These are phyloP conservation scores for Megacollybia marginata DNA, from an alignment of 768 basidiomycete genomes.

Conservation along the genomic window DNA sequence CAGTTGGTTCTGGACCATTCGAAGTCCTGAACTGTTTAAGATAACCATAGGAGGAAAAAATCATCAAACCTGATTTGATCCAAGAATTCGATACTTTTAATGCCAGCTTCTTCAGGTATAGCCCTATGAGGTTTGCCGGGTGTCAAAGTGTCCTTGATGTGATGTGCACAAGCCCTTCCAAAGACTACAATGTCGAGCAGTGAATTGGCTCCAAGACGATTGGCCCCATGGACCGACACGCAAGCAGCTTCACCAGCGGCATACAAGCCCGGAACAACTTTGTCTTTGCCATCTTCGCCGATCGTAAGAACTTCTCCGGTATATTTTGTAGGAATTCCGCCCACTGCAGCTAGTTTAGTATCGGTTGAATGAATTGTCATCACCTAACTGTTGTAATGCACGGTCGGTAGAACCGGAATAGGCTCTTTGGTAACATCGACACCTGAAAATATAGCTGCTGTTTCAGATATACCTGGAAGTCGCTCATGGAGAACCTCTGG, in stretches of 20 bases:
- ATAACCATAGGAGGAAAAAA: neutral
- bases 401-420: conserved; percentile 96
- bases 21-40: conserved; percentile 43
- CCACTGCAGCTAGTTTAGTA: conserved; percentile 50
- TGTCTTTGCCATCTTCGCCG: conserved; percentile 86
- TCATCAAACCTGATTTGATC: conserved; percentile 69
- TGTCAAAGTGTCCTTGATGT: conserved; percentile 85
- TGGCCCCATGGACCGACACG: conserved; percentile 98
- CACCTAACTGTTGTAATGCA: conserved; percentile 92
- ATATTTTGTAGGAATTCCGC: conserved; percentile 98
- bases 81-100: conserved; percentile 76
- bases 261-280: conserved; percentile 92
- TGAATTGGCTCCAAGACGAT: conserved; percentile 99
- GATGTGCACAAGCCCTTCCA: conserved; percentile 97
- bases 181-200: conserved; percentile 98
- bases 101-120: conserved; percentile 81
- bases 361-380: conserved; percentile 7
- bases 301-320: conserved; percentile 93
- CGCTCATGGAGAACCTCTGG: conserved; percentile 94
- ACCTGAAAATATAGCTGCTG: conserved; percentile 96
- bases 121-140: conserved; percentile 89
- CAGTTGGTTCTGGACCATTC: conserved; percentile 77
- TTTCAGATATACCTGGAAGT: conserved; percentile 98
- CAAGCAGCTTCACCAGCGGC: conserved; percentile 99
- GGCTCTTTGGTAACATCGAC: conserved; percentile 99